Evolutionary conservation across 2,329 filamentous ascomycete genomes (phyloP).

Genomic region (Pseudopyricularia cyperi): DNA sequence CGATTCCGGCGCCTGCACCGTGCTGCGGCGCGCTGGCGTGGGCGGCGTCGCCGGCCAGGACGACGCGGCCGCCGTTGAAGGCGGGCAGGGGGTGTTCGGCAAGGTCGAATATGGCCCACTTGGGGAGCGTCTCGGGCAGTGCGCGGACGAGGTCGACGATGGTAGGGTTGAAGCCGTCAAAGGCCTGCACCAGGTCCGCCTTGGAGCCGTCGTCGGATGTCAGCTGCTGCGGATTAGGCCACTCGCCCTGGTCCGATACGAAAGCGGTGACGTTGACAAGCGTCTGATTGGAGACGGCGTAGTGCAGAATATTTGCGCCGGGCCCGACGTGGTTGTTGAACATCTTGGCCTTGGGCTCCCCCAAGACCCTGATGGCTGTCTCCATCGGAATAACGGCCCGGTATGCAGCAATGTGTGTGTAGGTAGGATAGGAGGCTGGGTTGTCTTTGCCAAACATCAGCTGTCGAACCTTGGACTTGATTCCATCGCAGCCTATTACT

Average conservation of each 20-base stretch:
- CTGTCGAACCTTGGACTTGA: constrained; percentile 40
- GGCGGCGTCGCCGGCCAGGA: constrained; percentile 47
- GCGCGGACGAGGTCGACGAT: constrained; percentile 17
- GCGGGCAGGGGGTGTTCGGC: constrained; percentile 26
- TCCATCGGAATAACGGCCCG: constrained; percentile 35
- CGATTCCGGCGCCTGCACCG: constrained; percentile 44
- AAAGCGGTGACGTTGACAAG: constrained; percentile 39
- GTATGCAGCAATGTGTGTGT: constrained; percentile 45
- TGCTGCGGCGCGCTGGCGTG: constrained; percentile 49
- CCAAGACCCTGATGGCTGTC: constrained; percentile 35
- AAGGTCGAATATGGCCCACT: constrained; percentile 34
- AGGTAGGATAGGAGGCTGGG: constrained; percentile 27
- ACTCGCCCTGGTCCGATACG: constrained; percentile 16
- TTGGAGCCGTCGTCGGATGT: constrained; percentile 10
- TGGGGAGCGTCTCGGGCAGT: constrained; percentile 14
- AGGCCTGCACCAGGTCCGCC: constrained; percentile 20
- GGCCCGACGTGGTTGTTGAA: constrained; percentile 24
- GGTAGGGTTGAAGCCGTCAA: constrained; percentile 17
- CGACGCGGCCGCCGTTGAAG: constrained; percentile 28
- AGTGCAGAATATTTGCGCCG: constrained; percentile 45
- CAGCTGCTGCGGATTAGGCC: constrained; percentile 10
- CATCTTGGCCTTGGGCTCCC: constrained; percentile 19
- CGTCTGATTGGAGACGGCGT: constrained; percentile 41
- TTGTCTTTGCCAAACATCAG: constrained; percentile 32
- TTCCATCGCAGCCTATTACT: constrained; percentile 46